A percentile compares a stretch with the other conserved stretches of the same genome.
phyloP scores from a whole-genome alignment of 768 basidiomycete species.

The Thelephora ganbajun region DNA sequence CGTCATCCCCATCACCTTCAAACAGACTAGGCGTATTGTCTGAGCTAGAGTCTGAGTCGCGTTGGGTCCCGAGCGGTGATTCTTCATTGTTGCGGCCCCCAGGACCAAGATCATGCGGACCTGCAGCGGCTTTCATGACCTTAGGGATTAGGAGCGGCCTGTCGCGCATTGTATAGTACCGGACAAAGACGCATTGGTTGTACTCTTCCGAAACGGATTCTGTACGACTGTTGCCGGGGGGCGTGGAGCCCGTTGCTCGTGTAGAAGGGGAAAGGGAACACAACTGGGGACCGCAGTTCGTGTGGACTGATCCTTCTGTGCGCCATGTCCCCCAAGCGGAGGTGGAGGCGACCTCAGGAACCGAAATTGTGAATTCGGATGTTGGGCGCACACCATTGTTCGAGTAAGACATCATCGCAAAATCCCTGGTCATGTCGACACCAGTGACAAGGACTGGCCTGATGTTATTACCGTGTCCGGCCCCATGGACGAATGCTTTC shows the following conservation, averaged over 20 bases:
- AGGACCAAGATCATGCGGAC: constrained; percentile 1
- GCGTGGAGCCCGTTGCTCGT: neutral
- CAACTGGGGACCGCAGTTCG: too few species aligned
- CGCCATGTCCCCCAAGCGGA: neutral
- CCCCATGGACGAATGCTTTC: constrained; percentile 2
- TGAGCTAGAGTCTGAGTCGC: neutral
- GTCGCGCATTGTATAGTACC: too few species aligned
- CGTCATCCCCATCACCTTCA: too few species aligned
- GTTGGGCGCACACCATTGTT: constrained; percentile 1
- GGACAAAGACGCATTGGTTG: too few species aligned
- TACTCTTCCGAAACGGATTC: neutral
- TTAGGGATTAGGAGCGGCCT: neutral
- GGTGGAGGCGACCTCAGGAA: neutral
- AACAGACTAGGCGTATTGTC: neutral
- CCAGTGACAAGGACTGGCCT: constrained; percentile 7
- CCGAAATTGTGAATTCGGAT: neutral
- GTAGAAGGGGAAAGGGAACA: neutral
- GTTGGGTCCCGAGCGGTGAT: neutral
- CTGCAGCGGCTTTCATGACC: constrained; percentile 4
- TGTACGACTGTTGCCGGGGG: too few species aligned
- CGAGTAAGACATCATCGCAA: constrained; percentile 4
- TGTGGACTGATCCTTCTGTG: neutral
- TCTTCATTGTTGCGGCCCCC: neutral
- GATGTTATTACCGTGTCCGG: neutral
- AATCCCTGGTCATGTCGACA: constrained; percentile 3